phyloP scores from a whole-genome alignment of 768 basidiomycete species.

The Mycena alexandri region DNA sequence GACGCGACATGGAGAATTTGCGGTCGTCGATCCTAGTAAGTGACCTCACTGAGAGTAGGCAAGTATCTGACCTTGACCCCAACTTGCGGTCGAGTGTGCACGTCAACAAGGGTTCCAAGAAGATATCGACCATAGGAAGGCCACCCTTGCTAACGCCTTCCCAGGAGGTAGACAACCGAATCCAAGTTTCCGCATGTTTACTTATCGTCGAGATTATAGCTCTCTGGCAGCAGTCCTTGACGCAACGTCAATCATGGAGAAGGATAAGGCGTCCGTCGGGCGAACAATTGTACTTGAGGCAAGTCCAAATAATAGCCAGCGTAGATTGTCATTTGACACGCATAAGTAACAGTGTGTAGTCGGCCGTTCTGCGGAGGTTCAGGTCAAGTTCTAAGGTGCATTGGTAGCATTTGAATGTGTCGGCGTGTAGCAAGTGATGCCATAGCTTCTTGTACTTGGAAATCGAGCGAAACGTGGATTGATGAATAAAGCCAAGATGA shows the following conservation, averaged over 20 bases:
- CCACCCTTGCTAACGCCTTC: neutral
- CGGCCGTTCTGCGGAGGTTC: too few relatives aligned
- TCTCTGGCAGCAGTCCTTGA: neutral
- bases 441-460: too few relatives aligned
- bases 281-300: constrained; percentile 2
- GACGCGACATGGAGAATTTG: neutral
- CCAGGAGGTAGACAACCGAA: neutral
- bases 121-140: neutral
- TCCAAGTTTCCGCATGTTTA: neutral
- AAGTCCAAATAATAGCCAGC: neutral
- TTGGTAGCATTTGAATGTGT: too few relatives aligned
- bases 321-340: too few relatives aligned
- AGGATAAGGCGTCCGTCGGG: neutral
- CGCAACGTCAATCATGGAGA: neutral
- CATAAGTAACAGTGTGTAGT: too few relatives aligned
- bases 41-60: neutral
- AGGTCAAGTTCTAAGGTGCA: too few relatives aligned
- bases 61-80: neutral
- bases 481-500: too few relatives aligned
- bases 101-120: constrained; percentile 13
- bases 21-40: constrained; percentile 8
- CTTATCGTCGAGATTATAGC: neutral
- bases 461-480: too few relatives aligned
- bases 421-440: too few relatives aligned
- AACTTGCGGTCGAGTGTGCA: constrained; percentile 18